Percentiles rank a stretch among this genome's conserved stretches.
phyloP scores from a whole-genome alignment of 768 basidiomycete genomes.

The Tulasnella calospora region DNA sequence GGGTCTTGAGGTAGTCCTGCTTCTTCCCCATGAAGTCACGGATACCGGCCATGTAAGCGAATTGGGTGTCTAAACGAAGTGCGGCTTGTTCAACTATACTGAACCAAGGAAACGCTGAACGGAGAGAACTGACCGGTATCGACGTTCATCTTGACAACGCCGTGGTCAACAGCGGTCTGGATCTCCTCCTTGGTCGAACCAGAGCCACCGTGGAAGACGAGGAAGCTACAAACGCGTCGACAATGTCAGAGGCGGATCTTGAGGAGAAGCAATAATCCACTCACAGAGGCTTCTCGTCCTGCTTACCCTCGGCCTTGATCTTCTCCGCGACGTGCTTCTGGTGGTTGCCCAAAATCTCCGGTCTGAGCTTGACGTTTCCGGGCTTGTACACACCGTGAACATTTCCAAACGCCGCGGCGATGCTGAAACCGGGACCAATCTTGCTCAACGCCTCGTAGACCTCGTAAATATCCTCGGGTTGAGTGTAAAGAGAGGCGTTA shows the following conservation, averaged over 20 bases:
- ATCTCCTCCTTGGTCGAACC: conserved; percentile 97
- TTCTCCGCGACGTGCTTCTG: conserved; percentile 69
- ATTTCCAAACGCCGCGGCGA: conserved; percentile 97
- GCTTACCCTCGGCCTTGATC: conserved; percentile 45
- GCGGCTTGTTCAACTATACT: neutral
- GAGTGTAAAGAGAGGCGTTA: conserved; percentile 91
- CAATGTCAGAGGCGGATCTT: neutral
- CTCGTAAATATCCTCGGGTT: conserved; percentile 92
- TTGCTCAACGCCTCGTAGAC: conserved; percentile 77
- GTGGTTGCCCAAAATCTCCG: conserved; percentile 87
- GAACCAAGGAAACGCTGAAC: neutral
- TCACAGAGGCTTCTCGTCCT: conserved; percentile 72
- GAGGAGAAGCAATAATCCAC: conserved; percentile 34
- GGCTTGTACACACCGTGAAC: conserved; percentile 99
- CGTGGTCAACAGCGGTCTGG: conserved; percentile 79
- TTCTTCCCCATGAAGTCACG: conserved; percentile 82
- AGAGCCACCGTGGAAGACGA: conserved; percentile 99
- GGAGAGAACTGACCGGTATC: conserved; percentile 57
- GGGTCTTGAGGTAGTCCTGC: conserved; percentile 79
- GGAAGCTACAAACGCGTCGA: conserved; percentile 55
- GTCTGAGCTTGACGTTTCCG: conserved; percentile 91
- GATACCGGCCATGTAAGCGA: conserved; percentile 84
- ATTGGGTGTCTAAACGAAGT: conserved; percentile 67
- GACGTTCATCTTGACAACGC: conserved; percentile 99
- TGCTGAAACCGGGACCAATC: conserved; percentile 91